A percentile compares a stretch with the other conserved stretches of the same genome.
Conservation (phyloP, 208 protist genomes). For the Wallacemonas sp. region DNA sequence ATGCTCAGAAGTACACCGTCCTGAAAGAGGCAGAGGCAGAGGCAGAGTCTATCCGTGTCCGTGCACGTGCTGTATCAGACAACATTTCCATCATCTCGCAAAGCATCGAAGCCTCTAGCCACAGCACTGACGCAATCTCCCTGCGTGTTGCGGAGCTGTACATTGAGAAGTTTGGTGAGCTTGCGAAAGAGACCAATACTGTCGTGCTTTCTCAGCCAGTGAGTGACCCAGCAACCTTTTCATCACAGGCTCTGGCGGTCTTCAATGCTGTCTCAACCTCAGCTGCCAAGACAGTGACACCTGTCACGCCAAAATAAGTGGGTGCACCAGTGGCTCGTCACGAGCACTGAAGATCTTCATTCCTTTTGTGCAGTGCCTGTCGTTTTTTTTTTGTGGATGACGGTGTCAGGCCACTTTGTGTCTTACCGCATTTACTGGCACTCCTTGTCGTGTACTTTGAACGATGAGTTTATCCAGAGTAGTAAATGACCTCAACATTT, state of each 20-base stretch:
- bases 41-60: conserved; percentile 57
- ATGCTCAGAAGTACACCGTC: conserved; percentile 84
- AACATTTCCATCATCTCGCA: conserved; percentile 63
- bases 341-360: background rate
- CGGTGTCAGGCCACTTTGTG: too few relatives aligned
- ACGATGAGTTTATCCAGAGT: too few relatives aligned
- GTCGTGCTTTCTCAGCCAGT: conserved; percentile 94
- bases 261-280: conserved; percentile 68
- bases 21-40: conserved; percentile 56
- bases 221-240: conserved; percentile 85
- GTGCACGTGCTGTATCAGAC: conserved; percentile 65
- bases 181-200: conserved; percentile 93
- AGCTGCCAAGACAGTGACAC: conserved; percentile 23
- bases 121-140: conserved; percentile 69
- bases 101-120: conserved; percentile 38
- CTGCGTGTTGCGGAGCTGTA: conserved; percentile 93
- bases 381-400: too few relatives aligned
- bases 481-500: too few relatives aligned
- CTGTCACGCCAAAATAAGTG: background rate
- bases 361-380: conserved; percentile 8
- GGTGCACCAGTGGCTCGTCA: too few relatives aligned
- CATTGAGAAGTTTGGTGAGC: conserved; percentile 88
- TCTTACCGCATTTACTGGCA: too few relatives aligned
- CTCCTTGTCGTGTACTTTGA: too few relatives aligned
- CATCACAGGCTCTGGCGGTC: conserved; percentile 91